These are phyloP conservation scores for Hawksworthiomyces lignivorus DNA, from an alignment of 2,329 filamentous ascomycete genomes.

Conservation along the genomic window DNA sequence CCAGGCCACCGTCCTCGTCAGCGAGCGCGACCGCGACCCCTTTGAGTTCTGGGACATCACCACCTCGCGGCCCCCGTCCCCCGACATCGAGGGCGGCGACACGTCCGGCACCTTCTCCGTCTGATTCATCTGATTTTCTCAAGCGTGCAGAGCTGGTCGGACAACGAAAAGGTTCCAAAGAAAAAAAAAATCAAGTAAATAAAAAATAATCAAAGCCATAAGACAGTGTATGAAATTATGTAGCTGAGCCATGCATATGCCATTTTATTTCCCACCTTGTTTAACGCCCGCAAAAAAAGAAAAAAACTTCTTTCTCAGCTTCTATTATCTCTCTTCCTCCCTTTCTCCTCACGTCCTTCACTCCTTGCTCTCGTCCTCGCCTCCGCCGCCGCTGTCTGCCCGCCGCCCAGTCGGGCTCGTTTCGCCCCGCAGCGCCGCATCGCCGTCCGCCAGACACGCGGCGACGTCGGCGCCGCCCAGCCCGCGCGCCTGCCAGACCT, in stretches of 20 bases:
- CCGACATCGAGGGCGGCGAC: too few species aligned
- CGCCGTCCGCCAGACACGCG: slow-evolving; percentile 46
- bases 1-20: slow-evolving; percentile 60
- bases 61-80: slow-evolving; percentile 5
- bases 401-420: slow-evolving; percentile 5
- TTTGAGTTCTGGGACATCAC: slow-evolving; percentile 64
- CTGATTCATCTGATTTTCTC: too few species aligned
- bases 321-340: neutral
- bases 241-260: too few species aligned
- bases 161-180: too few species aligned
- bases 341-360: too few species aligned
- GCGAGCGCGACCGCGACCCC: slow-evolving; percentile 76
- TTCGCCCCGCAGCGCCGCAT: slow-evolving; percentile 34
- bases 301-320: too few species aligned
- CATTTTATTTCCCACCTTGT: too few species aligned
- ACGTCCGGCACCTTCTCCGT: too few species aligned
- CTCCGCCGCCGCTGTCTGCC: neutral
- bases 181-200: too few species aligned
- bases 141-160: too few species aligned
- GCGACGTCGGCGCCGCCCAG: slow-evolving; percentile 47
- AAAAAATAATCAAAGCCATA: neutral
- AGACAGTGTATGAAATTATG: neutral
- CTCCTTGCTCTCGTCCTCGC: neutral
- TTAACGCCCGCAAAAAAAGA: too few species aligned
- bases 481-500: slow-evolving; percentile 46